Conservation (phyloP, 2,329 filamentous ascomycete species). For the Bertia moriformis region DNA sequence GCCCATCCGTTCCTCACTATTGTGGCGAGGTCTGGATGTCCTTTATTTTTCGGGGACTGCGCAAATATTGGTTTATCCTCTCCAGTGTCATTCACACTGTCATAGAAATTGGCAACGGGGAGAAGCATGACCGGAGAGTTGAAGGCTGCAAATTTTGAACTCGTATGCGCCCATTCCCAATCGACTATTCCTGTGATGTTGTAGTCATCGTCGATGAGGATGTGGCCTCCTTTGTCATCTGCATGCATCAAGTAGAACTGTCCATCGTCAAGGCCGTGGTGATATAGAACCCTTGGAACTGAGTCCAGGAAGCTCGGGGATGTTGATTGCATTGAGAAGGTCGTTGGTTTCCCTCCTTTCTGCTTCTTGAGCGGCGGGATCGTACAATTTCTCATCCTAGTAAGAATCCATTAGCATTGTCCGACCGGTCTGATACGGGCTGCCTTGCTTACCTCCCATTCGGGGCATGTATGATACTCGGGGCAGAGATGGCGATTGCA, state of each 20-base stretch:
- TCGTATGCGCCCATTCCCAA: slow-evolving; percentile 21
- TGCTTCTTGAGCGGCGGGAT: slow-evolving; percentile 15
- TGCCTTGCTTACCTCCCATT: slow-evolving; percentile 17
- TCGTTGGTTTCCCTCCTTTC: slow-evolving; percentile 16
- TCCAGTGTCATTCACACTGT: slow-evolving; percentile 12
- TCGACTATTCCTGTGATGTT: slow-evolving; percentile 27
- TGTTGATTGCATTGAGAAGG: slow-evolving; percentile 19
- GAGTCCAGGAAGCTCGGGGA: slow-evolving; percentile 15
- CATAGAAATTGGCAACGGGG: slow-evolving; percentile 16
- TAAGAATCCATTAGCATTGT: slow-evolving; percentile 5
- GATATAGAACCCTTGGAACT: slow-evolving; percentile 5
- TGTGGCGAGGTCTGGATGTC: slow-evolving; percentile 8
- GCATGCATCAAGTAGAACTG: slow-evolving; percentile 24
- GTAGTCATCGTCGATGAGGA: slow-evolving; percentile 20
- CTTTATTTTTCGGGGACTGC: slow-evolving; percentile 7
- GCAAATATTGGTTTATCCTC: slow-evolving; percentile 10
- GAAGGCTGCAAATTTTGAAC: slow-evolving; percentile 14
- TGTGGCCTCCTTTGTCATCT: slow-evolving; percentile 29
- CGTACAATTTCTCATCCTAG: slow-evolving; percentile 19
- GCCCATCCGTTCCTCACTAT: slow-evolving; percentile 7
- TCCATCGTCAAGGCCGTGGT: slow-evolving; percentile 4
- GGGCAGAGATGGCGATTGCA: slow-evolving; percentile 22
- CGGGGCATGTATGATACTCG: slow-evolving; percentile 16
- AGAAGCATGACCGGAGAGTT: slow-evolving; percentile 17
- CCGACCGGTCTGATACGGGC: neutral